Conservation (phyloP, 164 flowering plant genomes). For the Brasenia schreberi region DNA sequence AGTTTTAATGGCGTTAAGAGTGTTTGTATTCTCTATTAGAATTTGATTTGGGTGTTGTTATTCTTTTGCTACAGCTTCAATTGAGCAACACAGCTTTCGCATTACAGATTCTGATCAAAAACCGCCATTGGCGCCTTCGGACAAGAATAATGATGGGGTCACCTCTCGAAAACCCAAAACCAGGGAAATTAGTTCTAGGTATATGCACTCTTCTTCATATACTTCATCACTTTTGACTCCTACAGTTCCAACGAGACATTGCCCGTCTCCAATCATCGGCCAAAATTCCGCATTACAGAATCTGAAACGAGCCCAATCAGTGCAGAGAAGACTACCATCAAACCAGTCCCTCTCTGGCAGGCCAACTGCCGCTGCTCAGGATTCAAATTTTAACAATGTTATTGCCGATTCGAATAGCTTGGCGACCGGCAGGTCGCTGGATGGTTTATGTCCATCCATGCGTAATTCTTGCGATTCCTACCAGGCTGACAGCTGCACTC, state of each 20-base stretch:
- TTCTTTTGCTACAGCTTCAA: not conserved
- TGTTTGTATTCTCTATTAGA: constrained; percentile 15
- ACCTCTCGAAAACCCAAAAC: constrained; percentile 16
- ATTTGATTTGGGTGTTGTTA: constrained; percentile 28
- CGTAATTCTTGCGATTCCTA: constrained; percentile 77
- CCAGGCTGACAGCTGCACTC: constrained; percentile 71
- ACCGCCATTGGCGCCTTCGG: constrained; percentile 46
- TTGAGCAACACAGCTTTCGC: constrained; percentile 3
- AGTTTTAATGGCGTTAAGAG: no score
- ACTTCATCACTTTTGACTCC: not conserved
- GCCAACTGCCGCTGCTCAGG: constrained; percentile 16
- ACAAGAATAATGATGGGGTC: constrained; percentile 27
- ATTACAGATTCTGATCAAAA: constrained; percentile 35
- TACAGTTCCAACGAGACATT: constrained; percentile 30
- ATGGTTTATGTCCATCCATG: constrained; percentile 90
- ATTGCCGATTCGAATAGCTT: constrained; percentile 25
- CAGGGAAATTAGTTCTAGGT: constrained; percentile 56
- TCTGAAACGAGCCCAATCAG: constrained; percentile 62
- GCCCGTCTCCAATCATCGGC: constrained; percentile 47
- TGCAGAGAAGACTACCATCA: constrained; percentile 68
- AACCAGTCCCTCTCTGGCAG: constrained; percentile 31
- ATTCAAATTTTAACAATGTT: constrained; percentile 29
- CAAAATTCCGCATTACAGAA: constrained; percentile 23
- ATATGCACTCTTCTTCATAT: constrained; percentile 12
- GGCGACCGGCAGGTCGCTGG: constrained; percentile 26